These are phyloP conservation scores for Debaryomyces castellii DNA, from an alignment of 805 yeast species.

Conservation along the genomic window DNA sequence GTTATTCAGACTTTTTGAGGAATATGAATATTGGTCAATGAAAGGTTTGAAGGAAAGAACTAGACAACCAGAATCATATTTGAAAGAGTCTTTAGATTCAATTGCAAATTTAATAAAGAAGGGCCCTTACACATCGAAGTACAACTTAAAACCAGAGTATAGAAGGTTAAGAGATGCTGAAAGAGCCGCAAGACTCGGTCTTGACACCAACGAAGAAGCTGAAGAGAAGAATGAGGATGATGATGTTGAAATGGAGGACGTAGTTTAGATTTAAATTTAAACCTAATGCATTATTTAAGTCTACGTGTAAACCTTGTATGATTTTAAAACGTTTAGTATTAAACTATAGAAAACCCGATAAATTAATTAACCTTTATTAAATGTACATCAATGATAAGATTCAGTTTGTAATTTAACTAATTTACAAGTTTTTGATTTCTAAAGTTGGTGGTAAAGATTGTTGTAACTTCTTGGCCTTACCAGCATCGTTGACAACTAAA, in stretches of 20 bases:
- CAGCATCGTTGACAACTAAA: constrained; percentile 89
- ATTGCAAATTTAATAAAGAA: constrained; percentile 88
- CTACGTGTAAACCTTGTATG: neutral
- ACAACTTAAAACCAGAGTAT: constrained; percentile 87
- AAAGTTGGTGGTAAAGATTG: constrained; percentile 96
- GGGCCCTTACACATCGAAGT: constrained; percentile 94
- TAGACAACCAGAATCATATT: constrained; percentile 90
- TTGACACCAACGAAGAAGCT: constrained; percentile 41
- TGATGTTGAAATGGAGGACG: constrained; percentile 76
- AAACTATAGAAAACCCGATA: constrained; percentile 10
- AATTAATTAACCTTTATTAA: constrained; percentile 9
- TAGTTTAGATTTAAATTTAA: constrained; percentile 34
- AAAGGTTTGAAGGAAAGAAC: constrained; percentile 93
- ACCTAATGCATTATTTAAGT: neutral
- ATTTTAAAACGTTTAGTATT: constrained; percentile 4
- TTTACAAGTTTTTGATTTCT: constrained; percentile 57
- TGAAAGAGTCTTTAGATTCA: constrained; percentile 86
- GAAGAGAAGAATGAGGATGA: constrained; percentile 53
- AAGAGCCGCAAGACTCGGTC: constrained; percentile 62
- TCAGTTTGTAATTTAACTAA: constrained; percentile 8
- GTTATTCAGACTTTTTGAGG: constrained; percentile 86
- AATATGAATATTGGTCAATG: constrained; percentile 94
- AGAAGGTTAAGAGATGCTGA: constrained; percentile 76
- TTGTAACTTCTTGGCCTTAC: constrained; percentile 95
- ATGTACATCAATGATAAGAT: constrained; percentile 8